phyloP scores from a whole-genome alignment of 495 filamentous ascomycete species.

The Clavariopsis aquatica region DNA sequence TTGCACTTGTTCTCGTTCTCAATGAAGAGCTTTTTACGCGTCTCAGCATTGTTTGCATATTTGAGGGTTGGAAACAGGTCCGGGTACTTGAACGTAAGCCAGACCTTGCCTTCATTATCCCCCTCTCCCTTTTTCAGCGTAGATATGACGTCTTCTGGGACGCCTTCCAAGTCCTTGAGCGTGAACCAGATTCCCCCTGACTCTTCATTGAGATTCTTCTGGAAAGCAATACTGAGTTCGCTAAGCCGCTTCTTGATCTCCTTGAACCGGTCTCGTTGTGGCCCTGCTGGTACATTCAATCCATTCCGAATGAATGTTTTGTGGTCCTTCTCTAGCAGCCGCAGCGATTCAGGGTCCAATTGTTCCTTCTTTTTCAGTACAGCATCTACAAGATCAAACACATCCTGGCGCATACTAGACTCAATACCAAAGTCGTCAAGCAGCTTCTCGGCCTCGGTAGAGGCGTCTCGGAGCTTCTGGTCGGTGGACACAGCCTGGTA shows the following conservation, averaged over 20 bases:
- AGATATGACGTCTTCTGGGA: conserved; percentile 63
- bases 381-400: conserved; percentile 65
- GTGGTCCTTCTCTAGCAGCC: conserved; percentile 68
- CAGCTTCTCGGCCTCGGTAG: conserved; percentile 66
- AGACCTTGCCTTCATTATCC: conserved; percentile 62
- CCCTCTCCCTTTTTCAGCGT: conserved; percentile 46
- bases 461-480: conserved; percentile 56
- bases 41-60: conserved; percentile 60
- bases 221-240: conserved; percentile 65
- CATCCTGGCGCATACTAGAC: conserved; percentile 66
- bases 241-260: conserved; percentile 72
- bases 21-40: conserved; percentile 58
- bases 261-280: conserved; percentile 66
- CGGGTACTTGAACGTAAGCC: conserved; percentile 70
- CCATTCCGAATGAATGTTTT: conserved; percentile 67
- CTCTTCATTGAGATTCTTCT: conserved; percentile 71
- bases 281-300: conserved; percentile 61
- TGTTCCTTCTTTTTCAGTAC: conserved; percentile 58
- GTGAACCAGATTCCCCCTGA: conserved; percentile 68
- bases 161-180: conserved; percentile 60
- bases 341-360: conserved; percentile 64
- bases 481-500: conserved; percentile 52
- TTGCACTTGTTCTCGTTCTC: conserved; percentile 81
- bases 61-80: conserved; percentile 67
- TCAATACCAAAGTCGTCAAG: conserved; percentile 70